A percentile compares a stretch with the other conserved stretches of the same genome.
These are phyloP conservation scores for Plasmopara muralis DNA, from an alignment of 352 stramenopile species.

Conservation along the genomic window DNA sequence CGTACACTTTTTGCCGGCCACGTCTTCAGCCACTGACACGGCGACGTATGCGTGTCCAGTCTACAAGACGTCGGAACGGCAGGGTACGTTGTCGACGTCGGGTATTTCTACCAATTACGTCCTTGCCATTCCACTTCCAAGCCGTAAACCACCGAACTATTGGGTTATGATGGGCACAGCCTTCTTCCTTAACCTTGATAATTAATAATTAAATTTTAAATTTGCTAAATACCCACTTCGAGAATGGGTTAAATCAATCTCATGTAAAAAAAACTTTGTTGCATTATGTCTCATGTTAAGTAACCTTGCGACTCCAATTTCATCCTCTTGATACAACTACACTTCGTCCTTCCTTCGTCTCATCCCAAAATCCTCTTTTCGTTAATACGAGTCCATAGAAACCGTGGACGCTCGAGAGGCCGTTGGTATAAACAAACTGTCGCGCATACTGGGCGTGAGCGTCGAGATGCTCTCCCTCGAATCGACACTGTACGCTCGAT, in stretches of 20 bases:
- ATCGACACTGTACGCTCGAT: slow-evolving; percentile 56
- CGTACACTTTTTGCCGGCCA: slow-evolving; percentile 86
- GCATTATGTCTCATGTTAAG: slow-evolving; percentile 28
- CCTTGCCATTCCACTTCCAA: slow-evolving; percentile 88
- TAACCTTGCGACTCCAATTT: slow-evolving; percentile 5
- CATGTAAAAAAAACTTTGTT: slow-evolving; percentile 30
- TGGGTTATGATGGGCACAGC: slow-evolving; percentile 92
- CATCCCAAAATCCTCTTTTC: not conserved
- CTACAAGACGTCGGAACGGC: slow-evolving; percentile 92
- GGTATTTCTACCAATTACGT: slow-evolving; percentile 94
- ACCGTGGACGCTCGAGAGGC: slow-evolving; percentile 64
- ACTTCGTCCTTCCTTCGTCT: not conserved
- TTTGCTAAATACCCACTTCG: not conserved
- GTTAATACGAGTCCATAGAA: slow-evolving; percentile 49
- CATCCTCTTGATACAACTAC: not conserved
- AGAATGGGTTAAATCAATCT: too few relatives aligned
- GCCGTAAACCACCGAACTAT: slow-evolving; percentile 69
- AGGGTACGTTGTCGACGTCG: slow-evolving; percentile 88
- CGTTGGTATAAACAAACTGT: slow-evolving; percentile 64
- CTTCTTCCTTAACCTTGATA: slow-evolving; percentile 90
- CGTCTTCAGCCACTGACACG: slow-evolving; percentile 14
- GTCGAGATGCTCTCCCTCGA: slow-evolving; percentile 77
- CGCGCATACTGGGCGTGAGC: slow-evolving; percentile 61
- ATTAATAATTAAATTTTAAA: slow-evolving; percentile 21
- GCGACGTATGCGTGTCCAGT: slow-evolving; percentile 87